Evolutionary conservation across 257 asterid species (phyloP).

Genomic region (Plantago ovata): DNA sequence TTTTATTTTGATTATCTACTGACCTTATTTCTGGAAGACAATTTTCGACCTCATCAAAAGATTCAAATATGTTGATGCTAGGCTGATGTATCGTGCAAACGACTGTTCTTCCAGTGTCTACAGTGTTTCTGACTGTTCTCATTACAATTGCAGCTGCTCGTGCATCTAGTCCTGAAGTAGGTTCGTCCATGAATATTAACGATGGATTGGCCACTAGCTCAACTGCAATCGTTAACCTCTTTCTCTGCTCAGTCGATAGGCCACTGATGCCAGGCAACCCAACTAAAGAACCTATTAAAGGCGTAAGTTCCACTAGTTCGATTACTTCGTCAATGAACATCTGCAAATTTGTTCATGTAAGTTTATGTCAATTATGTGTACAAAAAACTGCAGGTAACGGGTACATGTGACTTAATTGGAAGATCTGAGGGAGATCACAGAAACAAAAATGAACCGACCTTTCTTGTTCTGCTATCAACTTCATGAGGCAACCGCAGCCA

Average conservation of each 20-base stretch:
- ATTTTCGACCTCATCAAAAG: constrained; percentile 56
- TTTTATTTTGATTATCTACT: background rate
- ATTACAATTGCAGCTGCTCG: constrained; percentile 73
- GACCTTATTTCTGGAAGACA: background rate
- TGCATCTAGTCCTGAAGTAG: constrained; percentile 72
- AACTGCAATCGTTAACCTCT: constrained; percentile 67
- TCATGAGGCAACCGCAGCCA: constrained; percentile 58
- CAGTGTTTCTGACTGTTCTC: too few relatives aligned
- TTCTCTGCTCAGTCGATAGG: constrained; percentile 67
- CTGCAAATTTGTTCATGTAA: too few relatives aligned
- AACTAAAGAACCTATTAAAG: constrained; percentile 47
- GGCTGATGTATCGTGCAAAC: too few relatives aligned
- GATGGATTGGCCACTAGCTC: constrained; percentile 72
- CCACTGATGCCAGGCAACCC: constrained; percentile 65
- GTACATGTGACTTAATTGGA: background rate
- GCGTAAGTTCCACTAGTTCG: constrained; percentile 50
- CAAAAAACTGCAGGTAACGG: background rate
- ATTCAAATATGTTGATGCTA: constrained; percentile 69
- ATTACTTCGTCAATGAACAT: constrained; percentile 44
- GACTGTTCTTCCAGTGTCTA: too few relatives aligned
- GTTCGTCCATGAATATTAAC: constrained; percentile 70
- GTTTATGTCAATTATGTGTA: background rate
- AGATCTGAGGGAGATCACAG: background rate
- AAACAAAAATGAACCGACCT: constrained; percentile 34
- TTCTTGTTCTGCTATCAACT: constrained; percentile 32